Evolutionary conservation across 805 yeast genomes (phyloP).

Genomic region (Sugiyamaella qingdaonensis): DNA sequence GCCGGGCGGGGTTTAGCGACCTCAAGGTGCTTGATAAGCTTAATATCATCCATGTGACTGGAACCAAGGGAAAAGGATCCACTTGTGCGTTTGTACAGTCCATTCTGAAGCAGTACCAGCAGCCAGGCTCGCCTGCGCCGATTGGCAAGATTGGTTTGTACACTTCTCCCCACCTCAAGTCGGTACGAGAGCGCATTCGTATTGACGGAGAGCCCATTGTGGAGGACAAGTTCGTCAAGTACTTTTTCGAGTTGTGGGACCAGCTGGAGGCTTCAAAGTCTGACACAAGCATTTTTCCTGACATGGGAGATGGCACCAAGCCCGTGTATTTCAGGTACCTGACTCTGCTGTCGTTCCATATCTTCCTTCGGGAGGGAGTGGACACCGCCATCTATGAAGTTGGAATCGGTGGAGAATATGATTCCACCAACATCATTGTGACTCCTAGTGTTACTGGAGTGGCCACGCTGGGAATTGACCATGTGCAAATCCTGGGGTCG

Average conservation of each 20-base stretch:
- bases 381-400: conserved; percentile 94
- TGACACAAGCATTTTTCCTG: conserved; percentile 58
- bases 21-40: conserved; percentile 66
- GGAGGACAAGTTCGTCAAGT: conserved; percentile 75
- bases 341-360: conserved; percentile 86
- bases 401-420: conserved; percentile 97
- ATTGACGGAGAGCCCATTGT: conserved; percentile 82
- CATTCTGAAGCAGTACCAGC: conserved; percentile 61
- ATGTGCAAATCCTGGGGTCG: conserved; percentile 77
- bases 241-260: conserved; percentile 95
- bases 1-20: conserved; percentile 58
- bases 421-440: conserved; percentile 85
- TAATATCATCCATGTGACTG: conserved; percentile 88
- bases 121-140: conserved; percentile 20
- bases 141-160: conserved; percentile 79
- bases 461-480: conserved; percentile 86
- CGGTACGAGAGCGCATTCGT: conserved; percentile 87
- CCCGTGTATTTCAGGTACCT: conserved; percentile 93
- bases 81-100: conserved; percentile 92
- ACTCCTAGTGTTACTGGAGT: conserved; percentile 84
- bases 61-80: conserved; percentile 98
- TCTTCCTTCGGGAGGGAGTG: conserved; percentile 83
- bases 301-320: conserved; percentile 65
- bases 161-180: conserved; percentile 91
- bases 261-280: conserved; percentile 56